phyloP scores from a whole-genome alignment of 2,329 filamentous ascomycete genomes.

The Metarhizium humberi region DNA sequence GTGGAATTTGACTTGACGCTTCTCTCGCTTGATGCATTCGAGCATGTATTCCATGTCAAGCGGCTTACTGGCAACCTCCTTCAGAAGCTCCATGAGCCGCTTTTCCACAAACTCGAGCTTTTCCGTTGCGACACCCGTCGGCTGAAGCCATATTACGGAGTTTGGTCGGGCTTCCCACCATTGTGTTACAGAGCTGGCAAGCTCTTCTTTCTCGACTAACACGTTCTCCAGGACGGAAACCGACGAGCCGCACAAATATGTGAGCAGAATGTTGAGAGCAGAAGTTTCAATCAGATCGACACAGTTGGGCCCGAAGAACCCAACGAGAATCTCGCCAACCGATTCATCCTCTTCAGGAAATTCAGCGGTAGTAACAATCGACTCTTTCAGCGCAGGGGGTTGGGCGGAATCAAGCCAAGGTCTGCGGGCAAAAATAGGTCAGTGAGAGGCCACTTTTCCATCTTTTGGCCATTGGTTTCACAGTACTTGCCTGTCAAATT shows the following conservation, averaged over 20 bases:
- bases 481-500: constrained; percentile 55
- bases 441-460: neutral
- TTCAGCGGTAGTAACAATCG: constrained; percentile 67
- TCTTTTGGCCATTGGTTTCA: neutral
- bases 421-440: constrained; percentile 14
- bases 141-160: constrained; percentile 74
- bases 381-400: constrained; percentile 62
- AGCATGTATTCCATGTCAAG: constrained; percentile 85
- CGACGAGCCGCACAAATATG: constrained; percentile 87
- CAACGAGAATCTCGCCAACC: constrained; percentile 76
- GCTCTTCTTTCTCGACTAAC: constrained; percentile 85
- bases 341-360: constrained; percentile 97
- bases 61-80: constrained; percentile 68
- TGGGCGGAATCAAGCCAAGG: constrained; percentile 88
- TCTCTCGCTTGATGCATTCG: constrained; percentile 77
- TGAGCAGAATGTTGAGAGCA: constrained; percentile 70
- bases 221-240: constrained; percentile 86
- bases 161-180: constrained; percentile 72
- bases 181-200: constrained; percentile 78
- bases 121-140: constrained; percentile 79
- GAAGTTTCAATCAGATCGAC: constrained; percentile 58
- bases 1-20: constrained; percentile 71
- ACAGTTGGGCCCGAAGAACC: constrained; percentile 78
- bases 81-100: constrained; percentile 73
- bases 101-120: constrained; percentile 78